Evolutionary conservation across 1,139 yeast species (phyloP).

Genomic region (Lodderomyces jiufengensis): DNA sequence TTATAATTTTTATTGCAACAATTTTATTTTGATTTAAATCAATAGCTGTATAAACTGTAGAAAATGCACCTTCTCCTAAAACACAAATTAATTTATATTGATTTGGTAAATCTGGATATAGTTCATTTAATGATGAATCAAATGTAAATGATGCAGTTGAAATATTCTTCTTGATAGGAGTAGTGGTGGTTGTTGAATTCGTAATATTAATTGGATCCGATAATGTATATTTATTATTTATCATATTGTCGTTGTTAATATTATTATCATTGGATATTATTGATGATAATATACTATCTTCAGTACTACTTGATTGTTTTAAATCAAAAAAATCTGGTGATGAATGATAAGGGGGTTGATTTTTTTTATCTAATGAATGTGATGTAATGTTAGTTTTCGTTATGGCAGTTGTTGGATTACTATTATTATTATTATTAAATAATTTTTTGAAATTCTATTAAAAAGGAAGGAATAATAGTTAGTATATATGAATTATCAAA

Average conservation of each 20-base stretch:
- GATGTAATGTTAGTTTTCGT: constrained; percentile 11
- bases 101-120: constrained; percentile 24
- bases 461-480: constrained; percentile 4
- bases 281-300: constrained; percentile 3
- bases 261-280: constrained; percentile 5
- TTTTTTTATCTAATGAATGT: constrained; percentile 4
- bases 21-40: constrained; percentile 40
- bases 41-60: constrained; percentile 74
- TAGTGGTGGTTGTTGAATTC: constrained; percentile 3
- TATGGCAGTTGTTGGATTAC: constrained; percentile 10
- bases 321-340: constrained; percentile 3
- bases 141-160: constrained; percentile 10
- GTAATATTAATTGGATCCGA: constrained; percentile 3
- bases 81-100: constrained; percentile 23
- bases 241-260: constrained; percentile 2
- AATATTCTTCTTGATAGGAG: background rate
- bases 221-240: background rate
- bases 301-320: too few species aligned
- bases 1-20: constrained; percentile 85
- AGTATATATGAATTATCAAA: constrained; percentile 4
- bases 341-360: constrained; percentile 4
- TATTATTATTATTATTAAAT: constrained; percentile 6
- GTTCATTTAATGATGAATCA: constrained; percentile 13
- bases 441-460: constrained; percentile 11
- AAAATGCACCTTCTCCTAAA: constrained; percentile 87